Conservation (phyloP, 2,329 filamentous ascomycete species). For the Fusarium sp. region DNA sequence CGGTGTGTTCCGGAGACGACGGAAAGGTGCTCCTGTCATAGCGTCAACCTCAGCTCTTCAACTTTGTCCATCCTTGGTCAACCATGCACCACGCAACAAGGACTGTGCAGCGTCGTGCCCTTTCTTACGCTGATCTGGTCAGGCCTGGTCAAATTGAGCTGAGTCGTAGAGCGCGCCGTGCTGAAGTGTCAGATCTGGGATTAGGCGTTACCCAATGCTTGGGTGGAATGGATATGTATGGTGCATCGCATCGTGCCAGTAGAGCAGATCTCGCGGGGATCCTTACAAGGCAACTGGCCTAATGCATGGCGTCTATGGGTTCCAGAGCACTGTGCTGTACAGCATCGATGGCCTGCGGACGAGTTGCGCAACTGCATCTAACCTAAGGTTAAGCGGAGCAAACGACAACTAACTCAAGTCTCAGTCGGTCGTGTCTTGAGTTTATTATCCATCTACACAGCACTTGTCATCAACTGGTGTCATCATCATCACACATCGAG, state of each 20-base stretch:
- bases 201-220: slow-evolving; percentile 22
- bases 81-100: not conserved
- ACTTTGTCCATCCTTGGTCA: not conserved
- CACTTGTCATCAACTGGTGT: not conserved
- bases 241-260: slow-evolving; percentile 3
- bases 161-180: not conserved
- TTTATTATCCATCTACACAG: not conserved
- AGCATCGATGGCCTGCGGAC: slow-evolving; percentile 5
- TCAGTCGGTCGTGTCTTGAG: not conserved
- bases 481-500: not conserved
- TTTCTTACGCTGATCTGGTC: not conserved
- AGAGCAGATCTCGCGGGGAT: slow-evolving; percentile 41
- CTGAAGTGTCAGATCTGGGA: slow-evolving; percentile 14
- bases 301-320: slow-evolving; percentile 39
- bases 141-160: slow-evolving; percentile 1
- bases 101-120: not conserved
- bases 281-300: slow-evolving; percentile 29
- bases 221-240: slow-evolving; percentile 13
- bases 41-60: slow-evolving; percentile 27
- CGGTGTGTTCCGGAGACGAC: slow-evolving; percentile 27
- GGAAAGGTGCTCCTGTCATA: slow-evolving; percentile 21
- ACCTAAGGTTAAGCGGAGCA: not conserved
- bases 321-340: slow-evolving; percentile 22
- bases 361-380: slow-evolving; percentile 13
- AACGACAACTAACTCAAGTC: not conserved